phyloP scores from a whole-genome alignment of 2,329 filamentous ascomycete genomes.

The Emmonsiellopsis sp. region DNA sequence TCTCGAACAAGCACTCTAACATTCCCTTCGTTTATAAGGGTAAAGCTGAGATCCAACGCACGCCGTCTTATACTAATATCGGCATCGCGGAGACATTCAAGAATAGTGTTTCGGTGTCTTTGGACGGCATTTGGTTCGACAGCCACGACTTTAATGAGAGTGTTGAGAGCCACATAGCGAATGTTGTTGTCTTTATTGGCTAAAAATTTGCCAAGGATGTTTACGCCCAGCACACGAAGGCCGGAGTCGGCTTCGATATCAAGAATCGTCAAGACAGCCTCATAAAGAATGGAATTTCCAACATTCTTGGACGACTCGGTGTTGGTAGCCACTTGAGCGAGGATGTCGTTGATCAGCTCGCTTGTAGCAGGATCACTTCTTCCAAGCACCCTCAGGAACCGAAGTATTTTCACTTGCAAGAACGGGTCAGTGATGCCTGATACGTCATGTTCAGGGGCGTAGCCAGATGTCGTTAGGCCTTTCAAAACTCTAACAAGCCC shows the following conservation, averaged over 20 bases:
- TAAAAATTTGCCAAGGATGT: constrained; percentile 95
- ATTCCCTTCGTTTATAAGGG: constrained; percentile 93
- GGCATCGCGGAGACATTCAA: constrained; percentile 91
- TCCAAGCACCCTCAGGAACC: constrained; percentile 74
- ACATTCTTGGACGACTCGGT: constrained; percentile 98
- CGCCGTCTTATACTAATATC: constrained; percentile 95
- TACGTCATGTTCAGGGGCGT: constrained; percentile 95
- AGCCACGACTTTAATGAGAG: constrained; percentile 93
- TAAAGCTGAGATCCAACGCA: constrained; percentile 96
- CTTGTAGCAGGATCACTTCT: constrained; percentile 79
- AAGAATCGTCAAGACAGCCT: constrained; percentile 91
- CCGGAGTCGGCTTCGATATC: constrained; percentile 98
- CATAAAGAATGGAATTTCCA: constrained; percentile 95
- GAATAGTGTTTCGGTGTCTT: constrained; percentile 90
- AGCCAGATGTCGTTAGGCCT: constrained; percentile 85
- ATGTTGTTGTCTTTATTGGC: constrained; percentile 99
- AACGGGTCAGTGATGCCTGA: constrained; percentile 98
- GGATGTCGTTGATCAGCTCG: constrained; percentile 96
- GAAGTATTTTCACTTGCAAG: constrained; percentile 90
- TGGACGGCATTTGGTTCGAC: constrained; percentile 97
- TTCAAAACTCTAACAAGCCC: constrained; percentile 85
- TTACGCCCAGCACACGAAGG: constrained; percentile 86
- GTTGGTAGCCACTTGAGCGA: constrained; percentile 95
- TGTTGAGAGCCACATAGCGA: constrained; percentile 94
- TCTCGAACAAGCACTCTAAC: constrained; percentile 90